Evolutionary conservation across 2,329 filamentous ascomycete genomes (phyloP).

Genomic region (Ceratocystis smalleyi): DNA sequence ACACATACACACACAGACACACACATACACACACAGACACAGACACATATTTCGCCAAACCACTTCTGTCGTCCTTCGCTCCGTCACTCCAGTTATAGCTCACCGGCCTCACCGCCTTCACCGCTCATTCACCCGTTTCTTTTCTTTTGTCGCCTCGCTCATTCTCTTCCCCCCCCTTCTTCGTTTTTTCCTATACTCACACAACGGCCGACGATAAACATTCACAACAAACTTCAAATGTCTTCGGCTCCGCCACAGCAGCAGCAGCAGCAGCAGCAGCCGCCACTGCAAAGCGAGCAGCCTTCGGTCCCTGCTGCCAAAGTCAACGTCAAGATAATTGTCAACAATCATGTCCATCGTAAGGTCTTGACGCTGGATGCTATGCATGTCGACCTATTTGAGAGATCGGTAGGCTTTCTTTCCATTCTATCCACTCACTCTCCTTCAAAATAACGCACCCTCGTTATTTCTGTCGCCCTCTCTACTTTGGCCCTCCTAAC

Average conservation of each 20-base stretch:
- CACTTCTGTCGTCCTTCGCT: conserved; percentile 13
- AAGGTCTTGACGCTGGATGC: background rate
- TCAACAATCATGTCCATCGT: background rate
- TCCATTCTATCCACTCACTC: conserved; percentile 1
- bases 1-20: background rate
- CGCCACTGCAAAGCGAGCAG: too few species aligned
- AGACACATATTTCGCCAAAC: background rate
- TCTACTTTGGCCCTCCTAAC: background rate
- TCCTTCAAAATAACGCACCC: background rate
- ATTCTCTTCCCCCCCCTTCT: background rate
- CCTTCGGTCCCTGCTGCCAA: background rate
- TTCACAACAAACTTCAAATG: too few species aligned
- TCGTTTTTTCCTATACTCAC: too few species aligned
- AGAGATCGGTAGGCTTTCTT: conserved; percentile 58
- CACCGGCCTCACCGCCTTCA: background rate
- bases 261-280: too few species aligned
- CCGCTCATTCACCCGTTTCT: background rate
- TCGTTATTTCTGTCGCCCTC: background rate
- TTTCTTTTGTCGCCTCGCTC: background rate
- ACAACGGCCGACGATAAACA: too few species aligned
- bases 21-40: background rate
- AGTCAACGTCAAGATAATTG: conserved; percentile 4
- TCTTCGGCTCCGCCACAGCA: too few species aligned
- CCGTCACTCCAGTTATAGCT: conserved; percentile 7
- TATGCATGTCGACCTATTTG: conserved; percentile 48